phyloP scores from a whole-genome alignment of 306 rosid genomes.

The Cucumis melo region DNA sequence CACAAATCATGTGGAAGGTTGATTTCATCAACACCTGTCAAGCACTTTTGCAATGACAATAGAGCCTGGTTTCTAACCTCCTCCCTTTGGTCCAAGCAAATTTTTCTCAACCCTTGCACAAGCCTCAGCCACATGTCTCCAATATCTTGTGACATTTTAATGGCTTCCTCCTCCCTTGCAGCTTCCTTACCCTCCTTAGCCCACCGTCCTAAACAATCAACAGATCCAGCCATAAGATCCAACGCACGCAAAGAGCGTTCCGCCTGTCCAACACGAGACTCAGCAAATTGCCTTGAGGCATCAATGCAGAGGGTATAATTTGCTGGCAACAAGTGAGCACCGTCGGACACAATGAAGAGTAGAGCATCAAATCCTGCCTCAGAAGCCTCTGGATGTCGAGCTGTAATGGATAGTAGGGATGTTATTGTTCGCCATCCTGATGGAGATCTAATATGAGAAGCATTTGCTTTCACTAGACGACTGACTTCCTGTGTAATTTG shows the following conservation, averaged over 20 bases:
- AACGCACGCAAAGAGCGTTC: conserved; percentile 78
- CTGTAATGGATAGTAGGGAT: conserved; percentile 67
- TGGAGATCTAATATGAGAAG: conserved; percentile 88
- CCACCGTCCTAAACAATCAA: conserved; percentile 70
- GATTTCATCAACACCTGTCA: conserved; percentile 66
- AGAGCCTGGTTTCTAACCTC: conserved; percentile 94
- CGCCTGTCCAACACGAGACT: conserved; percentile 87
- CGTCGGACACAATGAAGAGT: conserved; percentile 72
- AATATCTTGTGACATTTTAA: conserved; percentile 60
- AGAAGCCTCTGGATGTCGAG: conserved; percentile 87
- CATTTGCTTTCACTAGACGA: conserved; percentile 92
- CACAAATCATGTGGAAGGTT: conserved; percentile 41
- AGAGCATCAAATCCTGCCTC: conserved; percentile 93
- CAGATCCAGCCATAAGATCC: conserved; percentile 84
- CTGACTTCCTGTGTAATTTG: conserved; percentile 95
- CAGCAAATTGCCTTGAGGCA: conserved; percentile 88
- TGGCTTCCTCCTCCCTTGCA: conserved; percentile 50
- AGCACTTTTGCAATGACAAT: conserved; percentile 62
- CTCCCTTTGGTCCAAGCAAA: conserved; percentile 95
- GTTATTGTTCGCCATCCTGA: conserved; percentile 92
- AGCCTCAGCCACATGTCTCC: conserved; percentile 97
- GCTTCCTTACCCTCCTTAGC: conserved; percentile 55
- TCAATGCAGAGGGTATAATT: conserved; percentile 71
- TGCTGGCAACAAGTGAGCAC: conserved; percentile 75
- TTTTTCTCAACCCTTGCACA: conserved; percentile 80